Evolutionary conservation across 495 filamentous ascomycete genomes (phyloP).

Genomic region (Xylaria curta): DNA sequence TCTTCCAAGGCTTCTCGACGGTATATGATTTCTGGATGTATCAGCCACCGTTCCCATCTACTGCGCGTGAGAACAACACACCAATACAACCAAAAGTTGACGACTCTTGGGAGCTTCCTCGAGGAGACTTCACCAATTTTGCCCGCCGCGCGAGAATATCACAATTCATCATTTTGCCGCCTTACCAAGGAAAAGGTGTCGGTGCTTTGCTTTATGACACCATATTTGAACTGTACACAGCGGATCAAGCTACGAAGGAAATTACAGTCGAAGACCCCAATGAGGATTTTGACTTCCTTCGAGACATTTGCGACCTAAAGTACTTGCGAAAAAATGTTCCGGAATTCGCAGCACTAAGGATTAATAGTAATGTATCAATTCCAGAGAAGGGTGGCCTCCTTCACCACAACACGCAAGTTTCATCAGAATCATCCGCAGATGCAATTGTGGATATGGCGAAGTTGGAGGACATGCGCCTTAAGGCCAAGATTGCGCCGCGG

Average conservation of each 20-base stretch:
- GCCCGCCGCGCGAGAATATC: slow-evolving; percentile 83
- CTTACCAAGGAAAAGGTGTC: slow-evolving; percentile 79
- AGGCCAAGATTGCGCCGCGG: slow-evolving; percentile 80
- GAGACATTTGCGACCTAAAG: slow-evolving; percentile 81
- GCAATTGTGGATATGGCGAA: slow-evolving; percentile 65
- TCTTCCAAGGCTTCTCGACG: slow-evolving; percentile 84
- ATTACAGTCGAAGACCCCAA: slow-evolving; percentile 96
- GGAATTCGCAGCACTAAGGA: slow-evolving; percentile 57
- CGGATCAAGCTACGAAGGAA: slow-evolving; percentile 70
- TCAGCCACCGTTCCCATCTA: slow-evolving; percentile 41
- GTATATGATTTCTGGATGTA: slow-evolving; percentile 83
- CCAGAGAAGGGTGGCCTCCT: slow-evolving; percentile 54
- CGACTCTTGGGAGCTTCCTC: slow-evolving; percentile 36
- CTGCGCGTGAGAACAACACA: slow-evolving; percentile 27
- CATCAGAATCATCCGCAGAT: slow-evolving; percentile 23
- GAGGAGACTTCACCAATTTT: slow-evolving; percentile 43
- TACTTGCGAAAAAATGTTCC: slow-evolving; percentile 62
- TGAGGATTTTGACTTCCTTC: slow-evolving; percentile 89
- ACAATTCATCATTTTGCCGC: slow-evolving; percentile 91
- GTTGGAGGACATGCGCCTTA: slow-evolving; percentile 65
- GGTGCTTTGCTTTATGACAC: slow-evolving; percentile 81
- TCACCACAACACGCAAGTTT: slow-evolving; percentile 55
- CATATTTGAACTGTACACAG: slow-evolving; percentile 70
- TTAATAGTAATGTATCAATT: slow-evolving; percentile 53
- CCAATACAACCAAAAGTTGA: slow-evolving; percentile 27